phyloP scores from a whole-genome alignment of 1,284 basidiomycete species.

The Sporisorium exsertum region DNA sequence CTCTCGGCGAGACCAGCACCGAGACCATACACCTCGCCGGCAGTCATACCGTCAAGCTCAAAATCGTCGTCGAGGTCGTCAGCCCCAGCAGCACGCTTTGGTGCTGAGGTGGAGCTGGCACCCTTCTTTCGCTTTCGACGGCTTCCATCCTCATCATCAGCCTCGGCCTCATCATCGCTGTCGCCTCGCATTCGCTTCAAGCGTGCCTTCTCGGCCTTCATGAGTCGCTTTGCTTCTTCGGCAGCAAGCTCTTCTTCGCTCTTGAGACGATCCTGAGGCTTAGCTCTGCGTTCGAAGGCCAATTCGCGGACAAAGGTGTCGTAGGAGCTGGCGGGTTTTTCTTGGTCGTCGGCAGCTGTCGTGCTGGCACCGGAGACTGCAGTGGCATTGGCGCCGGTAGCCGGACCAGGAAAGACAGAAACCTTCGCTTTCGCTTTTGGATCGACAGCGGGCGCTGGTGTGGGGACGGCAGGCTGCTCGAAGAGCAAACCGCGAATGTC shows the following conservation, averaged over 20 bases:
- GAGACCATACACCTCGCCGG: constrained; percentile 60
- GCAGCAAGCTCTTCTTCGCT: constrained; percentile 92
- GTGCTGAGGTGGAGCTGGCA: constrained; percentile 40
- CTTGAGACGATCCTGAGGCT: constrained; percentile 94
- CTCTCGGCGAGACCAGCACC: constrained; percentile 58
- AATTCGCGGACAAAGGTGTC: constrained; percentile 92
- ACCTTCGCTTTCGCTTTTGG: constrained; percentile 38
- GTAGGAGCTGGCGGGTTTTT: constrained; percentile 73
- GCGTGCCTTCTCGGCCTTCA: constrained; percentile 85
- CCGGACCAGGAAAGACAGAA: constrained; percentile 36
- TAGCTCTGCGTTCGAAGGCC: constrained; percentile 90
- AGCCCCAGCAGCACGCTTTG: constrained; percentile 73
- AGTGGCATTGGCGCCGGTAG: constrained; percentile 34
- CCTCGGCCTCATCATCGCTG: constrained; percentile 71
- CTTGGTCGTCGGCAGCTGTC: constrained; percentile 9
- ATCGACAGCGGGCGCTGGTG: constrained; percentile 28
- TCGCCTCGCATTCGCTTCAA: constrained; percentile 88
- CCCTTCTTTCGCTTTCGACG: constrained; percentile 64
- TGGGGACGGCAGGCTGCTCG: constrained; percentile 36
- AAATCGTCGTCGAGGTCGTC: constrained; percentile 97
- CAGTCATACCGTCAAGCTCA: constrained; percentile 59
- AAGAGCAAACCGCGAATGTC: constrained; percentile 81
- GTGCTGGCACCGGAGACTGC: constrained; percentile 21
- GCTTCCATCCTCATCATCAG: constrained; percentile 57
- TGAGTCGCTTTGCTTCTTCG: constrained; percentile 87